phyloP scores from a whole-genome alignment of 768 basidiomycete genomes.

The Psilocybe cyanescens region DNA sequence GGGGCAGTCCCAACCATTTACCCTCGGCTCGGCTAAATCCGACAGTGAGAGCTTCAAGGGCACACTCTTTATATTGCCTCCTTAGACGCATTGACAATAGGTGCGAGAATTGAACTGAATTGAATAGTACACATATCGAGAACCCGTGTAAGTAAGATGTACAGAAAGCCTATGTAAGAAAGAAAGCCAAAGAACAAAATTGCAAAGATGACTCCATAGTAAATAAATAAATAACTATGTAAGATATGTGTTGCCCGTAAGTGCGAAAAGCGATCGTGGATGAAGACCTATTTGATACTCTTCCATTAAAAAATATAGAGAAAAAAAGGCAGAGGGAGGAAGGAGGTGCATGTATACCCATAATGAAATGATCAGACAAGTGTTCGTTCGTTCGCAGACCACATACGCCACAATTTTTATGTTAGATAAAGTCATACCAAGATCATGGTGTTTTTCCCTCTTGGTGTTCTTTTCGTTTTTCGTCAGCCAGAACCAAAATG shows the following conservation, averaged over 20 bases:
- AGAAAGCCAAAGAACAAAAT: neutral
- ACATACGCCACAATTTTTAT: neutral
- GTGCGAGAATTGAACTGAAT: neutral
- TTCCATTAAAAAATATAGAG: neutral
- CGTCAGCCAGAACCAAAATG: conserved; percentile 48
- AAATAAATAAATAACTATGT: neutral
- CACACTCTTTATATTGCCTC: neutral
- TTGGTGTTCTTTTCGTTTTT: conserved; percentile 41
- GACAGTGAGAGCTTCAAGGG: conserved; percentile 20
- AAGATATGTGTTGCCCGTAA: neutral
- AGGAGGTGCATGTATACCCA: neutral
- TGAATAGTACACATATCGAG: neutral
- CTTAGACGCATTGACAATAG: neutral
- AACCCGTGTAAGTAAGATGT: conserved; percentile 7
- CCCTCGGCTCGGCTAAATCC: conserved; percentile 41
- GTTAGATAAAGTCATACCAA: neutral
- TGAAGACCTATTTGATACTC: neutral
- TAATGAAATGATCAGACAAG: neutral
- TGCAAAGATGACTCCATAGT: neutral
- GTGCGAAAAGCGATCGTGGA: conserved; percentile 1
- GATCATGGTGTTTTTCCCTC: conserved; percentile 7
- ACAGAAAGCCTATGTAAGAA: conserved; percentile 3
- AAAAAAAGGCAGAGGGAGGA: neutral
- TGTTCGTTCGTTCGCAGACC: neutral
- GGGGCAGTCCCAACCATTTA: conserved; percentile 26